Evolutionary conservation across 306 rosid genomes (phyloP), one percentile per base, ranked within the genome.

Genomic region (Carpinus fangiana): DNA sequence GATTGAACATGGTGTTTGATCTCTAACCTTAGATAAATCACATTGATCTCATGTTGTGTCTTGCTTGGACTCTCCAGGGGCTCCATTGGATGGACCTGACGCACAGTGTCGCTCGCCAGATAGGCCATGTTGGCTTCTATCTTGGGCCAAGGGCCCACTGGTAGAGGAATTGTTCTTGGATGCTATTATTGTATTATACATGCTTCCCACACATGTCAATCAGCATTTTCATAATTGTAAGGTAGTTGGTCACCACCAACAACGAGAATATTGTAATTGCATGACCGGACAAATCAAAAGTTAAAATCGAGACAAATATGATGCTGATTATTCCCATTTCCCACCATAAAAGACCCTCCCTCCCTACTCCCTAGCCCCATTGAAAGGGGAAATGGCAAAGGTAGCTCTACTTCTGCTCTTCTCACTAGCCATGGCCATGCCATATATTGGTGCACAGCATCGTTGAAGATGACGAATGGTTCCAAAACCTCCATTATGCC

Each of bases 401-500:
- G n/a, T 13, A 61, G 45, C 4, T 61, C 20, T 61, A 13, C 0
- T 13, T 14, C 20, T 61, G 68, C 9, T 61, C 26, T 61, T 61
- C 3, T 31, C 41, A 8, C 36, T 2, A 2, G 0, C 18, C n/a
- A 31, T 62, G 45, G 45, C 43, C 74, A 4, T 34, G 28, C 20
- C 54, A 47, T n/a, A n/a, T n/a, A n/a, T 70, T 47, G 10, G 71
- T 62, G 76, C 54, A 11, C 8, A 12, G 26, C 21, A n/a, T 31
- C 18, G 18, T 8, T n/a, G 53, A 80, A 66, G 69, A 28, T 14
- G 54, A 64, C 12, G 14, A 51, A 8, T 52, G 82, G 78, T 51
- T 54, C 20, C 66, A 47, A 62, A 52, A 60, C 28, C 73, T 79
- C 46, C 36, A 12, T n/a, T 17, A 43, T 31, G 43, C 59, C 12